These are phyloP conservation scores for Brasenia schreberi DNA, from an alignment of 164 flowering plant species.

Conservation along the genomic window DNA sequence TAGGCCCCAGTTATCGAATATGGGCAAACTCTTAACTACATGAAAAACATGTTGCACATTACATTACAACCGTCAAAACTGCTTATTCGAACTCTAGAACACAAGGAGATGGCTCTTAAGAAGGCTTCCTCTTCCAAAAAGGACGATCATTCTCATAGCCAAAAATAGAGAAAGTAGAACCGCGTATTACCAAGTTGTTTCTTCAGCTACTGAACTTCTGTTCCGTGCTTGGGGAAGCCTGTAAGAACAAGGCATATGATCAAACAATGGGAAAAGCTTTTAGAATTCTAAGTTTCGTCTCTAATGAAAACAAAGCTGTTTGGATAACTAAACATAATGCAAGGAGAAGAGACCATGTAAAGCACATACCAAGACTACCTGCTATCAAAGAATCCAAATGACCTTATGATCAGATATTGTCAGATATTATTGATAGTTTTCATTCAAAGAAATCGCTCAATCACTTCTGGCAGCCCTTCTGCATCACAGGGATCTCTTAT, in stretches of 20 bases:
- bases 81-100: constrained; percentile 20
- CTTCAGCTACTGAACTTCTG: constrained; percentile 52
- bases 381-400: not conserved
- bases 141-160: not conserved
- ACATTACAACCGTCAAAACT: constrained; percentile 20
- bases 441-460: not conserved
- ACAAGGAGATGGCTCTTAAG: not conserved
- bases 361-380: no score
- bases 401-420: not conserved
- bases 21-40: not conserved
- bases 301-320: no score
- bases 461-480: not conserved
- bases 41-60: not conserved
- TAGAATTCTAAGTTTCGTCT: no score
- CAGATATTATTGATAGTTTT: not conserved
- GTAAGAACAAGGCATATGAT: constrained; percentile 7
- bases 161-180: no score
- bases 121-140: not conserved
- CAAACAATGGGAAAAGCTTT: no score
- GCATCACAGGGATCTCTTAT: not conserved
- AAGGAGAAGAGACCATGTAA: no score
- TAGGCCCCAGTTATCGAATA: not conserved
- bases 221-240: constrained; percentile 66
- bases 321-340: no score
- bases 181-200: not conserved